phyloP scores from a whole-genome alignment of 352 stramenopile genomes.

The Elongisporangium prolatum region DNA sequence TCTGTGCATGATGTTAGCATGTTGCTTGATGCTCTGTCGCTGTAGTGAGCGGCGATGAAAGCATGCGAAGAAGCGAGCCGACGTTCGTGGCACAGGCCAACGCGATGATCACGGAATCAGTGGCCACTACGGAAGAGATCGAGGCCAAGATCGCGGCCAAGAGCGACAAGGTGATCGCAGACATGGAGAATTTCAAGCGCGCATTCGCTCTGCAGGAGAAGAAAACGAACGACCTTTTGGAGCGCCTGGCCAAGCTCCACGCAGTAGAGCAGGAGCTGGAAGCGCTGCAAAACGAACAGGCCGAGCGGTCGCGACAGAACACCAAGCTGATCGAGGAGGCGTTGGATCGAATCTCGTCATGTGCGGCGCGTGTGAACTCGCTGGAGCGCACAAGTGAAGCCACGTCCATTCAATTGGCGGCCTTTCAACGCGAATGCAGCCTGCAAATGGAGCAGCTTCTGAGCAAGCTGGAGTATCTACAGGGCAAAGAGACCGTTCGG shows the following conservation, averaged over 20 bases:
- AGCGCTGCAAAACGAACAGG: constrained; percentile 40
- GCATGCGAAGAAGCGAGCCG: too few relatives aligned
- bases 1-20: too few relatives aligned
- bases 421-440: constrained; percentile 34
- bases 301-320: constrained; percentile 37
- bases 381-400: constrained; percentile 27
- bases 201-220: constrained; percentile 27
- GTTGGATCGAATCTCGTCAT: constrained; percentile 43
- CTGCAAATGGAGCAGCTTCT: constrained; percentile 43
- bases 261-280: constrained; percentile 34
- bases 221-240: constrained; percentile 30
- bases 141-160: constrained; percentile 20
- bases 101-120: constrained; percentile 2
- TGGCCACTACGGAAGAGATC: constrained; percentile 16
- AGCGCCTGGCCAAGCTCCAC: constrained; percentile 28
- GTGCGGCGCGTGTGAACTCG: constrained; percentile 40
- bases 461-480: constrained; percentile 30
- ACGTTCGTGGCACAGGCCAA: too few relatives aligned
- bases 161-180: constrained; percentile 34
- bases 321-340: constrained; percentile 43
- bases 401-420: constrained; percentile 32
- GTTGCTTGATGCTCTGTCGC: too few relatives aligned
- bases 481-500: constrained; percentile 4
- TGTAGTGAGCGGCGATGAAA: too few relatives aligned
- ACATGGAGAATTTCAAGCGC: constrained; percentile 34